Base-by-base conservation (phyloP, 371 early-diverging fungal species). In the Mucor racemosus region DNA sequence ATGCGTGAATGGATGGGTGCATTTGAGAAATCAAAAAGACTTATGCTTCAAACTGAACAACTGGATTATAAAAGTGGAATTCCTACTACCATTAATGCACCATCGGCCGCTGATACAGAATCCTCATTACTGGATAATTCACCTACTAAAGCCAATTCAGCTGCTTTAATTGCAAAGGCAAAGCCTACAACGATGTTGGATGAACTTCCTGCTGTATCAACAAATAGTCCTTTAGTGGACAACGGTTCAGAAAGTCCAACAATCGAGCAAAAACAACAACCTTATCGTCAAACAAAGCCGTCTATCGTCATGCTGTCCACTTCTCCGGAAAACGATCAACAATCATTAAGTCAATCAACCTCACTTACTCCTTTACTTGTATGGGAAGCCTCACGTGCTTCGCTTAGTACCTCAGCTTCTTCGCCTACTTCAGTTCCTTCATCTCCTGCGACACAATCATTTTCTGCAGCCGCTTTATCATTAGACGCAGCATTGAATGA, bases 1-100 rank as follows among this genome's bases (percentile, higher is more conserved):
- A 77, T 90, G 86, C 67, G 73, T 48, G 84, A 81, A 33, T 92
- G 93, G 93, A 86, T 92, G 38, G 66, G 68, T 11, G 77, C 85
- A 7, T 86, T 92, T 66, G 90, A 89, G 50, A 87, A 80, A 26
- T 83, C 90, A 38, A 91, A 90, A 44, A 65, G 75, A 44, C 64
- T 75, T 0, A 65, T 65, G 66, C 54, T 82, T 14, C 74, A 79
- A 53, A 65, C 66, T 21, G 70, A 73, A 38, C 64, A 68, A 41
- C 39, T 64, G n/a, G 64, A 59, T n/a, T 68, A 38, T 60, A 65
- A 56, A 60, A 64, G 34, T 54, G 60, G 41, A 34, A 56, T 65
- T 36, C 1, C 69, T 38, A 36, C 67, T 19, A 3, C 69, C n/a
- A 41, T 62, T 11, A 60, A 41, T n/a, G 13, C 66, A 5, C 5